Evolutionary conservation across 1,139 yeast genomes (phyloP), one percentile per base, ranked within the genome.

Genomic region (Magnusiomyces sp.): DNA sequence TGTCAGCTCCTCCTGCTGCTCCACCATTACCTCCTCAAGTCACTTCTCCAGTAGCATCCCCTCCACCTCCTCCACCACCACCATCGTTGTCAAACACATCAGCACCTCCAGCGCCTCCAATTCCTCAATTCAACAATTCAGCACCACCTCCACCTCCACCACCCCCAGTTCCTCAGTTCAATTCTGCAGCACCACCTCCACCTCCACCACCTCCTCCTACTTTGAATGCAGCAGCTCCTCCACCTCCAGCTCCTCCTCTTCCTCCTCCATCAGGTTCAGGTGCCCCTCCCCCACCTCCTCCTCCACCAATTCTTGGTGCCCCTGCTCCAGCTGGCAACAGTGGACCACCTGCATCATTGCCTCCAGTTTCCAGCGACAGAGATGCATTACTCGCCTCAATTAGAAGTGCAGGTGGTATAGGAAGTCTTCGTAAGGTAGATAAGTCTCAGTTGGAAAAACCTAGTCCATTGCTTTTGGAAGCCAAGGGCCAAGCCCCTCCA

Each of bases 351-450:
- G 38, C 50, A n/a, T 67, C 71, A 6, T 67, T 71, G 2, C 64
- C 70, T 9, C 58, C 73, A 1, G 77, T 74, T 1, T 88, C 75
- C 56, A 70, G 73, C 0, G 81, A 81, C 0, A 74, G 95, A 59
- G 95, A 86, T 65, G 95, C 95, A 0, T 74, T 92, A 44, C 69
- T 92, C 52, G 88, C 95, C 0, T 87, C 97, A 0, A 92, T 90
- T 58, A 75, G 95, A 60, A 79, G 83, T 34, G 81, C 95, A 0
- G 83, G 83, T 9, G 87, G 89, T 48, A 48, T 89, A 11, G 82
- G 50, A 10, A 29, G 42, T n/a, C 31, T 51, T 11, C 40, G 43
- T 19, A 51, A 51, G 64, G 83, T 84, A 4, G 97, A 92, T 65
- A 90, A 89, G 66, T 69, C 88, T 0, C 90, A 84, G 59, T 70